A percentile compares a stretch with the other conserved stretches of the same genome.
These are phyloP conservation scores for Pichia kluyveri DNA, from an alignment of 805 yeast species.

Conservation along the genomic window DNA sequence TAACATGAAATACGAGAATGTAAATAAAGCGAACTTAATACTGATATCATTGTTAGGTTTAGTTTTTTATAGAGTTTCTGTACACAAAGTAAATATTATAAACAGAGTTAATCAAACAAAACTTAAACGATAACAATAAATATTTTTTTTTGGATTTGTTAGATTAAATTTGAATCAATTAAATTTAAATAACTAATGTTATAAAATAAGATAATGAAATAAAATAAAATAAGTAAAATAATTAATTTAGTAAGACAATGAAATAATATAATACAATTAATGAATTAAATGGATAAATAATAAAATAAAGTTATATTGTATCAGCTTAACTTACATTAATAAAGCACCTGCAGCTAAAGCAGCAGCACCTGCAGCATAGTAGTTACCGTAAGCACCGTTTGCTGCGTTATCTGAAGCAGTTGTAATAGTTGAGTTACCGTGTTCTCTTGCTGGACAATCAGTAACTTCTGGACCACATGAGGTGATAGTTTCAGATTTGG, in stretches of 20 bases:
- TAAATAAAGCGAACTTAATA: no score
- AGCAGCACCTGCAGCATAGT: constrained; percentile 27
- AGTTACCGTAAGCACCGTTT: constrained; percentile 13
- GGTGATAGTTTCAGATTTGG: constrained; percentile 30
- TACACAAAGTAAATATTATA: no score
- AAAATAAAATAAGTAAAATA: no score
- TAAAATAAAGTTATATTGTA: neutral
- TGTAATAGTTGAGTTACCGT: constrained; percentile 20
- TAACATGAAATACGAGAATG: no score
- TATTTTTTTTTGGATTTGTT: no score
- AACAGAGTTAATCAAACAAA: no score
- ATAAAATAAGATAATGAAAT: neutral
- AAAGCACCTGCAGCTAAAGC: constrained; percentile 27
- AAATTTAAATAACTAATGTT: no score
- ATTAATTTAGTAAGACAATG: neutral
- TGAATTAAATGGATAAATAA: neutral
- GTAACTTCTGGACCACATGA: constrained; percentile 30
- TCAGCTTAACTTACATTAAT: constrained; percentile 14
- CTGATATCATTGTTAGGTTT: no score
- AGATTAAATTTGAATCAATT: no score
- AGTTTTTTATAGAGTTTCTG: no score
- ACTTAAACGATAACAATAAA: no score
- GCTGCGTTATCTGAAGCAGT: constrained; percentile 3
- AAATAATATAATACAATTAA: neutral
- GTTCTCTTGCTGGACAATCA: constrained; percentile 18